A percentile compares a stretch with the other conserved stretches of the same genome.
These are phyloP conservation scores for Polyporus tsugae DNA, from an alignment of 1,284 basidiomycete species.

Conservation along the genomic window DNA sequence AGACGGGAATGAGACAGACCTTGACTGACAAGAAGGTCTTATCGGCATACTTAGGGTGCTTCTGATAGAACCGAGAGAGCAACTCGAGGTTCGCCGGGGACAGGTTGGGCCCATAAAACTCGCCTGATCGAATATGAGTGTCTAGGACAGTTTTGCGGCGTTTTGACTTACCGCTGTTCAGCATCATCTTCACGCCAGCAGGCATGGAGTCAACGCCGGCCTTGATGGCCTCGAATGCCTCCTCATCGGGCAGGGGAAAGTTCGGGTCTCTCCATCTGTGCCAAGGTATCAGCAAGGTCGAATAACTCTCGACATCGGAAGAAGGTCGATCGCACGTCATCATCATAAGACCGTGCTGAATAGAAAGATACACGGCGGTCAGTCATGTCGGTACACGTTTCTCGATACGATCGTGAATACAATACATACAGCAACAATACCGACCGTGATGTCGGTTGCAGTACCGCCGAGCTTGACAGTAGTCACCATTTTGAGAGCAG, in stretches of 20 bases:
- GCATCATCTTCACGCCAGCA: conserved; percentile 53
- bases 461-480: conserved; percentile 16
- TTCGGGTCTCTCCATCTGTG: conserved; percentile 43
- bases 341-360: conserved; percentile 56
- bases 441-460: conserved; percentile 12
- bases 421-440: conserved; percentile 14
- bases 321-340: conserved; percentile 49
- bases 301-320: no score
- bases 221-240: conserved; percentile 69
- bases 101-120: conserved; percentile 52
- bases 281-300: not conserved
- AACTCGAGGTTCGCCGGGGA: conserved; percentile 52
- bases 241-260: conserved; percentile 55
- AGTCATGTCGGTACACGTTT: not conserved
- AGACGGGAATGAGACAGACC: conserved; percentile 29
- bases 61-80: conserved; percentile 53
- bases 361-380: not conserved
- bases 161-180: conserved; percentile 52
- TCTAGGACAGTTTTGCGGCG: no score
- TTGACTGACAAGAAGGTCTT: conserved; percentile 59
- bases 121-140: conserved; percentile 37
- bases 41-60: conserved; percentile 62
- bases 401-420: not conserved
- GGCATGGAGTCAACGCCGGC: conserved; percentile 64
- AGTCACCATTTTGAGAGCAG: not conserved